Evolutionary conservation across 768 basidiomycete species (phyloP).

Genomic region (Serendipita sp.): DNA sequence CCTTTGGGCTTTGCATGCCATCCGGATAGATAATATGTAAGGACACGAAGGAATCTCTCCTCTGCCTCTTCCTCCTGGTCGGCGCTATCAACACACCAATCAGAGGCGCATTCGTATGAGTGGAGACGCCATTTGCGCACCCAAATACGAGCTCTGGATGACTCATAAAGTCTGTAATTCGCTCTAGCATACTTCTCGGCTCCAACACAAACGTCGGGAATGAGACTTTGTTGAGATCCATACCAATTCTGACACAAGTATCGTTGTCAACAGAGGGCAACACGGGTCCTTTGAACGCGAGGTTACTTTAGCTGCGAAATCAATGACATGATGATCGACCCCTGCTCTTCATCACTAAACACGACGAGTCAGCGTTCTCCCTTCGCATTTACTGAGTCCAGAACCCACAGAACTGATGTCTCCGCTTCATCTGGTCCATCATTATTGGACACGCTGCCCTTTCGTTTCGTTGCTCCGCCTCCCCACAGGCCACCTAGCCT

Average conservation of each 20-base stretch:
- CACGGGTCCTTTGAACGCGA: constrained; percentile 3
- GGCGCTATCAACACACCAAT: constrained; percentile 32
- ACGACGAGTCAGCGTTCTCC: not conserved
- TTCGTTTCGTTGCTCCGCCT: not conserved
- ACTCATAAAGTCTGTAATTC: constrained; percentile 98
- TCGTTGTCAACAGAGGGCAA: not conserved
- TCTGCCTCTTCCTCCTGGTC: constrained; percentile 67
- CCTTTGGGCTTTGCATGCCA: constrained; percentile 99
- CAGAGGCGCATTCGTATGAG: constrained; percentile 9
- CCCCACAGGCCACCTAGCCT: constrained; percentile 1
- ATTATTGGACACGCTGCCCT: not conserved
- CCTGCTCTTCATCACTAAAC: constrained; percentile 78
- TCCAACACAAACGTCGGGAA: constrained; percentile 93
- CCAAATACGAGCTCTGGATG: constrained; percentile 96
- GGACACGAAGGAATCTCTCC: constrained; percentile 78
- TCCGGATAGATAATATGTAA: constrained; percentile 92
- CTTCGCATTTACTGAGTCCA: not conserved
- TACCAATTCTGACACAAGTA: constrained; percentile 52
- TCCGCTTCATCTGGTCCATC: constrained; percentile 10
- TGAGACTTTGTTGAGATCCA: constrained; percentile 92
- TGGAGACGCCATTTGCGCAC: constrained; percentile 30
- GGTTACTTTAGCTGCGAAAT: constrained; percentile 77
- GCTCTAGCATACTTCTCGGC: constrained; percentile 91
- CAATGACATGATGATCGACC: constrained; percentile 71
- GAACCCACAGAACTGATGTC: constrained; percentile 12